phyloP scores from a whole-genome alignment of 2,329 filamentous ascomycete genomes.

The Verticillium albo-atrum region DNA sequence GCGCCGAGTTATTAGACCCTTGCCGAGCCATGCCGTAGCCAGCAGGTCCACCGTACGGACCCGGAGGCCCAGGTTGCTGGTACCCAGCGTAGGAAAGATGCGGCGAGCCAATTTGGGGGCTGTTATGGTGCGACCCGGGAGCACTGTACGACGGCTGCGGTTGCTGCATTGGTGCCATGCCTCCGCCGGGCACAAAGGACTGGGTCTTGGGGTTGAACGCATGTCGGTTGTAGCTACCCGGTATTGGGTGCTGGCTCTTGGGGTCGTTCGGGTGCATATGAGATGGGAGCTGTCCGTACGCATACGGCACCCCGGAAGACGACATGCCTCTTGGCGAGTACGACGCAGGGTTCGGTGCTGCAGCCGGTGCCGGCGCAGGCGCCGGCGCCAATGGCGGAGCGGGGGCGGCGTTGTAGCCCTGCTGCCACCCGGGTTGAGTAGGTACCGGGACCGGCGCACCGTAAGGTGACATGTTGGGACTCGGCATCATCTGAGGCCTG shows the following conservation, averaged over 20 bases:
- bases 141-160: constrained; percentile 44
- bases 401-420: constrained; percentile 22
- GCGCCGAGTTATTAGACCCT: constrained; percentile 49
- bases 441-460: constrained; percentile 25
- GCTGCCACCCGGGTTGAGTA: constrained; percentile 32
- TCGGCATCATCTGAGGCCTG: constrained; percentile 14
- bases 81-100: constrained; percentile 46
- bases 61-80: constrained; percentile 40
- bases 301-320: constrained; percentile 53
- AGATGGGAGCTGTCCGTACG: constrained; percentile 73
- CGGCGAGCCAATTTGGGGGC: constrained; percentile 47
- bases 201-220: constrained; percentile 94
- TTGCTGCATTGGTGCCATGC: constrained; percentile 43
- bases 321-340: constrained; percentile 23
- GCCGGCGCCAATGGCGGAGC: constrained; percentile 16
- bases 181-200: constrained; percentile 70
- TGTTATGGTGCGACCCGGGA: constrained; percentile 45
- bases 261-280: constrained; percentile 67
- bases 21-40: constrained; percentile 54
- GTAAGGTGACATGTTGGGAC: constrained; percentile 29
- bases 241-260: constrained; percentile 75
- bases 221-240: constrained; percentile 77
- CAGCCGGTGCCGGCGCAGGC: constrained; percentile 20
- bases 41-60: constrained; percentile 36
- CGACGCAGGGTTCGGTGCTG: constrained; percentile 17